These are phyloP conservation scores for Mycena indigotica DNA, from an alignment of 768 basidiomycete genomes.

Conservation along the genomic window DNA sequence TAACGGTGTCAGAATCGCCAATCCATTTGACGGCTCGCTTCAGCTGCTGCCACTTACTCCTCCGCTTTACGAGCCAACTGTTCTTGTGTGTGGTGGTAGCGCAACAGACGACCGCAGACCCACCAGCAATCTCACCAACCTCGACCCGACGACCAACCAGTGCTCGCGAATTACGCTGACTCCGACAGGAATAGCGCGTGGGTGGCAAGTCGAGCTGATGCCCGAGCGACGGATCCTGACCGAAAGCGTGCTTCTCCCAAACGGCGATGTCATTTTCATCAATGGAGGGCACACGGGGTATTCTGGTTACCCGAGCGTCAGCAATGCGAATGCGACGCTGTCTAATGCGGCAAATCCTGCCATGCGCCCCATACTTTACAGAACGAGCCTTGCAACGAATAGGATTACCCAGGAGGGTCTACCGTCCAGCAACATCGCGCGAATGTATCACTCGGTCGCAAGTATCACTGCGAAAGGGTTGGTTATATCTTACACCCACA, in stretches of 20 bases:
- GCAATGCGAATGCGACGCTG: constrained; percentile 38
- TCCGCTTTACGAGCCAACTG: constrained; percentile 48
- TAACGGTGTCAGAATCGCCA: constrained; percentile 61
- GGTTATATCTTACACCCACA: no score
- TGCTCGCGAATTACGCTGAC: constrained; percentile 57
- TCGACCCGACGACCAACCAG: constrained; percentile 56
- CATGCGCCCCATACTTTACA: constrained; percentile 25
- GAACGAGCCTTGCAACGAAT: constrained; percentile 48
- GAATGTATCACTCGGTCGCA: constrained; percentile 62
- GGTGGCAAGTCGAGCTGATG: constrained; percentile 59
- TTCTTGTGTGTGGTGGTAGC: constrained; percentile 61
- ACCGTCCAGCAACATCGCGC: constrained; percentile 47
- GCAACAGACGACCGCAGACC: constrained; percentile 46
- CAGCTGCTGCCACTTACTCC: constrained; percentile 54
- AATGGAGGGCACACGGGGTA: constrained; percentile 38
- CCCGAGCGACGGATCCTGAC: constrained; percentile 58
- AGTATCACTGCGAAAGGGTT: constrained; percentile 52
- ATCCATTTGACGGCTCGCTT: constrained; percentile 60
- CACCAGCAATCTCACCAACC: constrained; percentile 47
- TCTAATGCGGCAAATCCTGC: constrained; percentile 18
- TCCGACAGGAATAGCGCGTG: constrained; percentile 46
- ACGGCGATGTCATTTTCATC: constrained; percentile 54
- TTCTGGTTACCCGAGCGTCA: constrained; percentile 43
- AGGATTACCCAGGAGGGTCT: constrained; percentile 51
- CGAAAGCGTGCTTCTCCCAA: constrained; percentile 60